phyloP scores from a whole-genome alignment of 2,329 filamentous ascomycete species.

The Magnaporthales sp. region DNA sequence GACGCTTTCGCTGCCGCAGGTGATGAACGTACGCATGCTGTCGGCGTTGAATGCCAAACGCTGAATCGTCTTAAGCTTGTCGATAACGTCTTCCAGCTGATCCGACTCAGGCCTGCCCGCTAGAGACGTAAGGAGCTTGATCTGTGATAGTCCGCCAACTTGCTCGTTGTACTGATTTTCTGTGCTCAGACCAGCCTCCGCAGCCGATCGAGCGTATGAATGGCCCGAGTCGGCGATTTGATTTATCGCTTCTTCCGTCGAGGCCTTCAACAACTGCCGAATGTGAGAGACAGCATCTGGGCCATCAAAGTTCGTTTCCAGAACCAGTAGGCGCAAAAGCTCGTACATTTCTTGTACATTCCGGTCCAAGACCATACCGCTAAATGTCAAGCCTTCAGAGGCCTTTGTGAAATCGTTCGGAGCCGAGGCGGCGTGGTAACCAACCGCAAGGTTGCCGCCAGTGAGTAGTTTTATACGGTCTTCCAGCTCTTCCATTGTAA shows the following conservation, averaged over 20 bases:
- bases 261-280: conserved; percentile 75
- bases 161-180: conserved; percentile 71
- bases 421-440: conserved; percentile 74
- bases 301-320: conserved; percentile 85
- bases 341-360: conserved; percentile 91
- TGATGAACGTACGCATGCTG: conserved; percentile 72
- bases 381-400: conserved; percentile 75
- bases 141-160: conserved; percentile 81
- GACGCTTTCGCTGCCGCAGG: conserved; percentile 71
- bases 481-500: conserved; percentile 90
- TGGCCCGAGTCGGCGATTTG: conserved; percentile 88
- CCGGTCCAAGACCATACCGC: conserved; percentile 79
- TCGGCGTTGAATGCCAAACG: conserved; percentile 55
- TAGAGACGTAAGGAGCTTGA: conserved; percentile 73
- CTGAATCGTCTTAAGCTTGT: conserved; percentile 81
- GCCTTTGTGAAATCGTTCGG: conserved; percentile 62
- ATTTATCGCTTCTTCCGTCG: conserved; percentile 84
- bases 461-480: conserved; percentile 95
- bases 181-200: conserved; percentile 69
- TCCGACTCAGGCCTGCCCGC: conserved; percentile 64
- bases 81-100: conserved; percentile 64
- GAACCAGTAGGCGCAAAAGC: conserved; percentile 68
- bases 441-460: conserved; percentile 69
- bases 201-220: conserved; percentile 73
- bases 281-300: conserved; percentile 75